Conservation (phyloP, 31 red algal species). For the Endocladia muricata region DNA sequence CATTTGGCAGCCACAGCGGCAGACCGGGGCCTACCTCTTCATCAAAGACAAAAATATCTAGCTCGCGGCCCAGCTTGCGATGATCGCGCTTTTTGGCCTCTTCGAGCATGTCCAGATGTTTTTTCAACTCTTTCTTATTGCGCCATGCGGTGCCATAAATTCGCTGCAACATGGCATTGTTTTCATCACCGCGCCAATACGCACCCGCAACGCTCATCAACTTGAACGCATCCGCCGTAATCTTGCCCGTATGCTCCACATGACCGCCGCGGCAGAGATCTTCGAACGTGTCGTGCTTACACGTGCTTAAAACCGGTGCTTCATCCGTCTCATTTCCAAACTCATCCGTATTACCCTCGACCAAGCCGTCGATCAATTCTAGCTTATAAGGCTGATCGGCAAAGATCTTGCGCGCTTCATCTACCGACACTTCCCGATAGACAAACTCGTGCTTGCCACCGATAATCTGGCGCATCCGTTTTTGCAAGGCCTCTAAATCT, state of each 20-base stretch:
- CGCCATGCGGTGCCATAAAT: slow-evolving; percentile 91
- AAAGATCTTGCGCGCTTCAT: slow-evolving; percentile 64
- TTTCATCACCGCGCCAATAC: slow-evolving; percentile 88
- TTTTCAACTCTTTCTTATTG: slow-evolving; percentile 71
- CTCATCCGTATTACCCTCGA: slow-evolving; percentile 37
- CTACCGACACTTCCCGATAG: slow-evolving; percentile 50
- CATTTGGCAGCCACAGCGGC: slow-evolving; percentile 81
- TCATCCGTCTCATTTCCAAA: too few relatives aligned
- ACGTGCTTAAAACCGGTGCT: slow-evolving; percentile 85
- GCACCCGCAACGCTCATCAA: slow-evolving; percentile 78
- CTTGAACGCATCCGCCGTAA: slow-evolving; percentile 55
- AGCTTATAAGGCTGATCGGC: slow-evolving; percentile 56
- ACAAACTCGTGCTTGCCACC: slow-evolving; percentile 35
- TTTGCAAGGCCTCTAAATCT: slow-evolving; percentile 59
- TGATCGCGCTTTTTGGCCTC: slow-evolving; percentile 90
- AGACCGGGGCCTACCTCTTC: slow-evolving; percentile 88
- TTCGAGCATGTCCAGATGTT: slow-evolving; percentile 61
- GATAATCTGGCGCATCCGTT: slow-evolving; percentile 79
- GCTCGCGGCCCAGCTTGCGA: slow-evolving; percentile 61
- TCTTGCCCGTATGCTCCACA: slow-evolving; percentile 62
- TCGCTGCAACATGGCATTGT: slow-evolving; percentile 76
- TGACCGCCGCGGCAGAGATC: slow-evolving; percentile 92
- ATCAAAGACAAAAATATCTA: slow-evolving; percentile 72
- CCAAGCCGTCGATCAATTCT: slow-evolving; percentile 67
- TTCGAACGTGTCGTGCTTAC: slow-evolving; percentile 68